Evolutionary conservation across 192 early-diverging fungal genomes (phyloP).

Genomic region (Umbelopsis vinacea): DNA sequence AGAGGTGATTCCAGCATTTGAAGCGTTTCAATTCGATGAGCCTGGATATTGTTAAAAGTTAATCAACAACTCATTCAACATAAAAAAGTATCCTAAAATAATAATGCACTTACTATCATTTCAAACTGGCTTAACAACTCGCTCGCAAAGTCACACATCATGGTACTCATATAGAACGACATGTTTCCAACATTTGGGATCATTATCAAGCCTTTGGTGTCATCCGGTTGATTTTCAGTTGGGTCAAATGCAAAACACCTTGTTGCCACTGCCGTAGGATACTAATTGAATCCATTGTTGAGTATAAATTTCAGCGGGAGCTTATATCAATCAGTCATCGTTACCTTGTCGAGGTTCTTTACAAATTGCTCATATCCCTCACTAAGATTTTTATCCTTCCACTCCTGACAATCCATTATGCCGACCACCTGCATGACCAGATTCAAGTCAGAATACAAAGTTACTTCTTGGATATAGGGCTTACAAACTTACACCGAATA

Average conservation of each 20-base stretch:
- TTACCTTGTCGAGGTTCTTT: constrained; percentile 63
- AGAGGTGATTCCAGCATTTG: constrained; percentile 32
- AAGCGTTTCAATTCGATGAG: constrained; percentile 30
- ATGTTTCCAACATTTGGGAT: constrained; percentile 82
- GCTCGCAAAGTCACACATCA: constrained; percentile 81
- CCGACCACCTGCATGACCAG: constrained; percentile 67
- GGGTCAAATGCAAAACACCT: constrained; percentile 86
- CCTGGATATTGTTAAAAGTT: constrained; percentile 14
- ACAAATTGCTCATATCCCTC: constrained; percentile 67
- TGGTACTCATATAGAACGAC: constrained; percentile 73
- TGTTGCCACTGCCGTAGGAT: constrained; percentile 69
- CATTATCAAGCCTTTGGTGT: constrained; percentile 76
- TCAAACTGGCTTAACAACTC: constrained; percentile 72
- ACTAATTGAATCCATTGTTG: constrained; percentile 41
- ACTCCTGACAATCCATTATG: constrained; percentile 79
- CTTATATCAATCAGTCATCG: neutral
- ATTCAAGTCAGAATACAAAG: neutral
- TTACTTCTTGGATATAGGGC: neutral
- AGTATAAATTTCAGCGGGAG: neutral
- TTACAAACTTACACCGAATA: constrained; percentile 65
- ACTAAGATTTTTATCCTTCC: constrained; percentile 58
- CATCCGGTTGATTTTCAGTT: constrained; percentile 71
- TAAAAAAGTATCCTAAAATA: neutral
- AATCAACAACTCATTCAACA: neutral
- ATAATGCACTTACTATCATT: constrained; percentile 54